Evolutionary conservation across 306 rosid species (phyloP).

Genomic region (Trichosanthes cucumerina): DNA sequence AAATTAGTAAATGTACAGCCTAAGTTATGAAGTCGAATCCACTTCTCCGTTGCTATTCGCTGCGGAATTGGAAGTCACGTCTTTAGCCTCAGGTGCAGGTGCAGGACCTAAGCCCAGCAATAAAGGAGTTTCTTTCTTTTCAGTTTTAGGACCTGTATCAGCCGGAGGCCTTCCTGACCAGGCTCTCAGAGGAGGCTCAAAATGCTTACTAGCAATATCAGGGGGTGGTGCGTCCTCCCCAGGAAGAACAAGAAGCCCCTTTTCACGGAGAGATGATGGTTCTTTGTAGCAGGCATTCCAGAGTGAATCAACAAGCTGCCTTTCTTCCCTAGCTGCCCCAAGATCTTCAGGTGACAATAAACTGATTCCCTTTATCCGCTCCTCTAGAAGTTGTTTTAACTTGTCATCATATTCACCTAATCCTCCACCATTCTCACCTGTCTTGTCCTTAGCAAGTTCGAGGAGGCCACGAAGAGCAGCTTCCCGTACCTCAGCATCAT

Average conservation of each 20-base stretch:
- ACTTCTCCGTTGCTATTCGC: slow-evolving; percentile 9
- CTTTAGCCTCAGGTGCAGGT: slow-evolving; percentile 16
- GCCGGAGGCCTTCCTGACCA: slow-evolving; percentile 30
- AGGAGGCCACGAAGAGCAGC: slow-evolving; percentile 74
- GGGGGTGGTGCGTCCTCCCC: slow-evolving; percentile 76
- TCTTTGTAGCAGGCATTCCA: slow-evolving; percentile 61
- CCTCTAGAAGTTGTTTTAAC: slow-evolving; percentile 66
- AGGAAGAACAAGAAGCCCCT: slow-evolving; percentile 73
- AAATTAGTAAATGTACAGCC: neutral
- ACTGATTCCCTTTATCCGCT: slow-evolving; percentile 47
- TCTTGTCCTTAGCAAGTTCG: slow-evolving; percentile 36
- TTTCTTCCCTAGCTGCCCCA: slow-evolving; percentile 63
- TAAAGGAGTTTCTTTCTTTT: slow-evolving; percentile 44
- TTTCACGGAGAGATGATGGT: slow-evolving; percentile 57
- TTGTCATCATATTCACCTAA: slow-evolving; percentile 44
- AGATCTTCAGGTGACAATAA: slow-evolving; percentile 72
- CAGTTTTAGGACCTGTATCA: slow-evolving; percentile 22
- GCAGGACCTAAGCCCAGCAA: slow-evolving; percentile 57
- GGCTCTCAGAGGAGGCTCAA: slow-evolving; percentile 76
- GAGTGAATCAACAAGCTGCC: slow-evolving; percentile 67
- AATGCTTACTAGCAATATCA: slow-evolving; percentile 68
- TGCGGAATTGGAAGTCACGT: slow-evolving; percentile 15
- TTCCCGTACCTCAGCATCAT: slow-evolving; percentile 70
- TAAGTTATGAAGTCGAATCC: neutral
- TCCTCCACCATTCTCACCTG: slow-evolving; percentile 15